These are phyloP conservation scores for Hypoxylon sp. DNA, from an alignment of 2,329 filamentous ascomycete genomes.

Conservation along the genomic window DNA sequence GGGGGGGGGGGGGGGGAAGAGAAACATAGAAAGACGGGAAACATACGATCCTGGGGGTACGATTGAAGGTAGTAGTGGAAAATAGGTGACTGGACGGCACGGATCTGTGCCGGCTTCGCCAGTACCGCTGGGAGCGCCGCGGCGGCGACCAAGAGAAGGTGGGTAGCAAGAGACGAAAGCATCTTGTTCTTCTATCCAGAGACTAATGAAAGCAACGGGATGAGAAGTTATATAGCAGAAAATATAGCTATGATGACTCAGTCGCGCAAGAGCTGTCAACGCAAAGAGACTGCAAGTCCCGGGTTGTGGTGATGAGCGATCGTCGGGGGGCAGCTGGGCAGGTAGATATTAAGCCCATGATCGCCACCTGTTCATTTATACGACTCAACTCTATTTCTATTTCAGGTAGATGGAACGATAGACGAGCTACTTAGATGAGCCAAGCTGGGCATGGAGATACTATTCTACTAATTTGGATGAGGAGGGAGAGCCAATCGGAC, in stretches of 20 bases:
- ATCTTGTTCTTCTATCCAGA: constrained; percentile 31
- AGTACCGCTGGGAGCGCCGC: constrained; percentile 41
- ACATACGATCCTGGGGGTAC: constrained; percentile 59
- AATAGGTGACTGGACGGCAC: constrained; percentile 64
- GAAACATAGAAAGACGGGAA: neutral
- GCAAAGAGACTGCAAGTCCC: constrained; percentile 8
- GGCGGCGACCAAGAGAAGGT: constrained; percentile 32
- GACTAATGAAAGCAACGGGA: neutral
- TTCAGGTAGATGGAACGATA: constrained; percentile 22
- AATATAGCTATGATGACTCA: neutral
- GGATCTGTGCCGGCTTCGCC: constrained; percentile 64
- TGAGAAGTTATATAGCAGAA: neutral
- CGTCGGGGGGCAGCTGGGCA: constrained; percentile 15
- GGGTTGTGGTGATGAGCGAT: constrained; percentile 26
- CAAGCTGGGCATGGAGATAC: constrained; percentile 7
- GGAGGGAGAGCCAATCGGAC: constrained; percentile 27
- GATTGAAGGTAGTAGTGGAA: constrained; percentile 68
- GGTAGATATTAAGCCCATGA: constrained; percentile 18
- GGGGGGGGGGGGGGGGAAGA: too few species aligned
- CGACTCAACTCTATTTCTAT: constrained; percentile 22
- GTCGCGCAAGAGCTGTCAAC: constrained; percentile 23
- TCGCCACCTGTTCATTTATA: constrained; percentile 30
- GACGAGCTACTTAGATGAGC: constrained; percentile 13
- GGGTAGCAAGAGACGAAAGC: constrained; percentile 34
- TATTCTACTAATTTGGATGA: constrained; percentile 21